Evolutionary conservation across 1,284 basidiomycete species (phyloP).

Genomic region (Cutaneotrichosporon mucoides): DNA sequence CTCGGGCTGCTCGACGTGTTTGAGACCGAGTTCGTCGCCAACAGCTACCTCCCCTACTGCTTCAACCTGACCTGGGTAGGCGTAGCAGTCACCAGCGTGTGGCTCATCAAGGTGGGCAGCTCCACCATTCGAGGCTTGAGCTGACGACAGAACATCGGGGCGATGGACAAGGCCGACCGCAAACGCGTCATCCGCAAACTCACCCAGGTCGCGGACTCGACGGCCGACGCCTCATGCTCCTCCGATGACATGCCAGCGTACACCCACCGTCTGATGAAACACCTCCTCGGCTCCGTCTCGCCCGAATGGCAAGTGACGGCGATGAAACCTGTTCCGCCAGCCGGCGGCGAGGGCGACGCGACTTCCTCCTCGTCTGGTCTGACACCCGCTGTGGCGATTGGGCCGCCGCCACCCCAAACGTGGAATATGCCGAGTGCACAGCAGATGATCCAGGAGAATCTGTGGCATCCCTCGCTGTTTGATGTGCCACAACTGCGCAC

Average conservation of each 20-base stretch:
- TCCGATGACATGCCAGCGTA: constrained; percentile 31
- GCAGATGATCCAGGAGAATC: constrained; percentile 28
- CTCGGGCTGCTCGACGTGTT: constrained; percentile 21
- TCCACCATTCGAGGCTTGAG: too few species aligned
- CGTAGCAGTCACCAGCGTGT: constrained; percentile 24
- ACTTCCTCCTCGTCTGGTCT: background rate
- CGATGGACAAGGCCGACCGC: constrained; percentile 24
- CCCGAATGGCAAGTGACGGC: constrained; percentile 8
- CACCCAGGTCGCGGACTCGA: constrained; percentile 17
- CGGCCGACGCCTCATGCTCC: constrained; percentile 17
- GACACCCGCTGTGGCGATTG: background rate
- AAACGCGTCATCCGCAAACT: constrained; percentile 19
- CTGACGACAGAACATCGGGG: constrained; percentile 24
- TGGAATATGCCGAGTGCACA: constrained; percentile 22
- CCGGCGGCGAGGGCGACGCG: background rate
- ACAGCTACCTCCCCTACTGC: constrained; percentile 25
- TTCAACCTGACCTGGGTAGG: constrained; percentile 28
- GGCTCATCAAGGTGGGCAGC: constrained; percentile 26
- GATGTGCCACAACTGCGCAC: constrained; percentile 2
- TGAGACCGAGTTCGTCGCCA: constrained; percentile 21
- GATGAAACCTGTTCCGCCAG: background rate
- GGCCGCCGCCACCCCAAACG: background rate
- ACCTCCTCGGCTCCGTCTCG: constrained; percentile 21
- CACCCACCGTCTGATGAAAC: constrained; percentile 27
- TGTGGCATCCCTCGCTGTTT: constrained; percentile 22